Conservation (phyloP, 164 flowering plant genomes). For the Hamamelis virginiana region DNA sequence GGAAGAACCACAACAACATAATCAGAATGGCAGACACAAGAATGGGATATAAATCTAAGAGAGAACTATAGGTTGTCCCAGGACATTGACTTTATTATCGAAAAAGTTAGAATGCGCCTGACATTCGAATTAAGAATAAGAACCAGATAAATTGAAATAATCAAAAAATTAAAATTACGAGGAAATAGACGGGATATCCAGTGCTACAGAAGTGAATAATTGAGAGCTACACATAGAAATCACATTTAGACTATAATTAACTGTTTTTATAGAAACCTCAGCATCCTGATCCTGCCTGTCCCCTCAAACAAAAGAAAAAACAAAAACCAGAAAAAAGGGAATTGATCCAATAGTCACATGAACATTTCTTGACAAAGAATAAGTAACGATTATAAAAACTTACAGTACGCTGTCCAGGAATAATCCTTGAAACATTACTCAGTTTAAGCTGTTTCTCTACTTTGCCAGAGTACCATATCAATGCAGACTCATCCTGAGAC, state of each 20-base stretch:
- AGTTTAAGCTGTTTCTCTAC: conserved; percentile 82
- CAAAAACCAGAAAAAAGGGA: no score
- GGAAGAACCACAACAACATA: conserved; percentile 1
- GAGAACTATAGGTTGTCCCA: not conserved
- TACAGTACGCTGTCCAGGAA: conserved; percentile 97
- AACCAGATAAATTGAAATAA: not conserved
- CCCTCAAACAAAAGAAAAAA: not conserved
- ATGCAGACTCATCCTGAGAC: conserved; percentile 73
- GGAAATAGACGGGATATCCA: not conserved
- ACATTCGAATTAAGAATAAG: not conserved
- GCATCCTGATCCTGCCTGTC: not conserved
- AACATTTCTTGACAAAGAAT: not conserved
- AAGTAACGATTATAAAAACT: conserved; percentile 30
- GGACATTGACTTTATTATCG: not conserved
- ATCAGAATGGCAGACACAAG: conserved; percentile 3
- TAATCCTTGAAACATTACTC: conserved; percentile 70
- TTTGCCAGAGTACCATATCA: conserved; percentile 89
- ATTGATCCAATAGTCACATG: not conserved
- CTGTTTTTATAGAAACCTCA: not conserved
- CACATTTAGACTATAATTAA: not conserved
- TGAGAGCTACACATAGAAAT: not conserved
- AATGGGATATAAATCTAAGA: not conserved
- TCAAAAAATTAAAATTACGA: not conserved
- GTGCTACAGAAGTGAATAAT: not conserved
- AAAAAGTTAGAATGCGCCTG: not conserved